These are phyloP conservation scores for Phoma sp. DNA, from an alignment of 2,329 filamentous ascomycete species.

Conservation along the genomic window DNA sequence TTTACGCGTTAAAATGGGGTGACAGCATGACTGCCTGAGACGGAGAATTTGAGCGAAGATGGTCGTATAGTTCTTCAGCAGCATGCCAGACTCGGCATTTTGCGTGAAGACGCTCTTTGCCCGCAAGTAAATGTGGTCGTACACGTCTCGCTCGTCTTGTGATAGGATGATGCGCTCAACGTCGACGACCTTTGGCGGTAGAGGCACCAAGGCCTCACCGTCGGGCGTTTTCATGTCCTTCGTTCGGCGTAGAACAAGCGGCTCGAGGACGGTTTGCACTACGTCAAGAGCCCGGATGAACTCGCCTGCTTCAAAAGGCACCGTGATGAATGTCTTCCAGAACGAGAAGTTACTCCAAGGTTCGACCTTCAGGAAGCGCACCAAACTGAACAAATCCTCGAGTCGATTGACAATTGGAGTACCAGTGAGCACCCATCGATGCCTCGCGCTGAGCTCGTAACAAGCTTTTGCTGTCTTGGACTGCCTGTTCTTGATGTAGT, in stretches of 20 bases:
- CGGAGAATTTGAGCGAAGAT: slow-evolving; percentile 97
- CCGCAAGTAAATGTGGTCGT: slow-evolving; percentile 84
- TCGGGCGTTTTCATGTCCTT: slow-evolving; percentile 98
- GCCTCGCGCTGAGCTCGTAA: slow-evolving; percentile 83
- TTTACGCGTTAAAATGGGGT: slow-evolving; percentile 87
- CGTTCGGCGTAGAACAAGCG: slow-evolving; percentile 90
- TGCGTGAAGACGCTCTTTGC: slow-evolving; percentile 84
- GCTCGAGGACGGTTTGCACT: slow-evolving; percentile 94
- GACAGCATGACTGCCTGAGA: slow-evolving; percentile 91
- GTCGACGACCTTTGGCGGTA: slow-evolving; percentile 82
- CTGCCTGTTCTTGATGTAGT: slow-evolving; percentile 84
- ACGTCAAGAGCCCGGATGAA: slow-evolving; percentile 94
- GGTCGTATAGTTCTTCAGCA: slow-evolving; percentile 94
- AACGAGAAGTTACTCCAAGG: slow-evolving; percentile 99
- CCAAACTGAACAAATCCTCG: slow-evolving; percentile 91
- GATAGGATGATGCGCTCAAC: slow-evolving; percentile 89
- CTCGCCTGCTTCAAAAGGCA: slow-evolving; percentile 94
- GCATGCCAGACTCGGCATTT: slow-evolving; percentile 88
- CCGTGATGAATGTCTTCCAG: slow-evolving; percentile 98
- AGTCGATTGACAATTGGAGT: slow-evolving; percentile 96
- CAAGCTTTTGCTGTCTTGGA: slow-evolving; percentile 96
- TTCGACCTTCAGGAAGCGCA: slow-evolving; percentile 90
- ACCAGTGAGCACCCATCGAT: slow-evolving; percentile 92
- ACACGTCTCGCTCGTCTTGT: slow-evolving; percentile 84
- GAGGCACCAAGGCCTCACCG: slow-evolving; percentile 78